Evolutionary conservation across 2,329 filamentous ascomycete genomes (phyloP), one percentile per base, ranked within the genome.

Genomic region (Ophiostoma perfectum): DNA sequence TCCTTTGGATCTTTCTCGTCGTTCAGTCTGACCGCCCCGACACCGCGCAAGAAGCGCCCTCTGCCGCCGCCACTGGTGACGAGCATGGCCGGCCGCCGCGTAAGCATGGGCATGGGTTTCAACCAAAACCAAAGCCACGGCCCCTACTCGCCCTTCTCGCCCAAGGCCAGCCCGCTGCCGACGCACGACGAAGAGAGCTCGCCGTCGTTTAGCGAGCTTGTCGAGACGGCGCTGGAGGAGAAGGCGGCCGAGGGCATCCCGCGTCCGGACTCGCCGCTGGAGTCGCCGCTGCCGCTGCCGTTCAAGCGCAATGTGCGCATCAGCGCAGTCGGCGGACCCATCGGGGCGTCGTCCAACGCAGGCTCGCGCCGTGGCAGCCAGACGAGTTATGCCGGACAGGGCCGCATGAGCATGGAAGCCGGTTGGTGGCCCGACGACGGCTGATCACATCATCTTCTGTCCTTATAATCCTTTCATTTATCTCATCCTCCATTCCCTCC

Each of bases 271-370:
- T 78, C 77, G 49, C 74, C 77, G 1, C 74, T 76, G 58, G 71
- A 71, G 5, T 47, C 65, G 16, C 47, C 66, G 8, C 67, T 72
- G 18, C 47, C 65, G 9, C 67, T 72, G 52, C 70, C 74, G 27
- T 72, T 75, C 64, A 78, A 77, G 70, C 76, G 76, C 69, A 74
- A 75, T 16, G 74, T 77, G 16, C 72, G 77, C 62, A 73, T 78
- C 70, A 78, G 77, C 60, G 77, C 77, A 2, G 77, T 78, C n/a
- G 77, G 77, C 1, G 63, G 65, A 39, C 71, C 42, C 44, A n/a
- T 18, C 16, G 12, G 60, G 8, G 4, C 36, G 11, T 39, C 41
- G 47, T 5, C 3, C 39, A 44, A 64, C 4, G 14, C 45, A n/a
- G 27, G 42, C 60, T 11, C 39, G 39, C 38, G 60, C 16, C 39